These are phyloP conservation scores for Ustilago crameri DNA, from an alignment of 1,284 basidiomycete species.

Conservation along the genomic window DNA sequence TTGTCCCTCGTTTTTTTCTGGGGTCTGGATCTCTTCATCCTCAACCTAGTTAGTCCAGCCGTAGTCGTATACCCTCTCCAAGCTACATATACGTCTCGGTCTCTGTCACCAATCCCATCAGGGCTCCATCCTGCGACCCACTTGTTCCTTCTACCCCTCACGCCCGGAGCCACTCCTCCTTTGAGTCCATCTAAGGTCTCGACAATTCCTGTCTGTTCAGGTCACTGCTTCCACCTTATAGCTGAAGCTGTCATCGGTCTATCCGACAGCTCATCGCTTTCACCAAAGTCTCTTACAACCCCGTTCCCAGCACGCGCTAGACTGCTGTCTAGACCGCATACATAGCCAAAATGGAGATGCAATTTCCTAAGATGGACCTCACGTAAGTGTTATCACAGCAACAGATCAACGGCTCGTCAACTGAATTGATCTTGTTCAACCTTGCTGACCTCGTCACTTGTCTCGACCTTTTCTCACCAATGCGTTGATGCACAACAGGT, in stretches of 20 bases:
- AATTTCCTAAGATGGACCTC: conserved; percentile 39
- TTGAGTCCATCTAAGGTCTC: not conserved
- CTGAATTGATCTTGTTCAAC: not conserved
- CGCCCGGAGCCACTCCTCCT: not conserved
- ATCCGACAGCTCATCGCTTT: not conserved
- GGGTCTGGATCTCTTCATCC: conserved; percentile 1
- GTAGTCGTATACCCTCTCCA: not conserved
- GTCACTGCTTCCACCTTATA: not conserved
- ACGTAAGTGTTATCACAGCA: conserved; percentile 20
- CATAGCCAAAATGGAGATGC: conserved; percentile 26
- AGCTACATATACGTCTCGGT: conserved; percentile 5
- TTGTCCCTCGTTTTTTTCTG: conserved; percentile 1
- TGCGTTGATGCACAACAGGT: conserved; percentile 12
- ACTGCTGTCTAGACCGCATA: conserved; percentile 7
- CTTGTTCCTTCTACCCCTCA: not conserved
- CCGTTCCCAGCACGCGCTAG: not conserved
- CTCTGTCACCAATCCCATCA: not conserved
- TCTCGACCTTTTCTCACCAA: not conserved
- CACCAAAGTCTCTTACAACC: not conserved
- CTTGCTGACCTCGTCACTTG: not conserved
- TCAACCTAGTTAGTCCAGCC: too few relatives aligned
- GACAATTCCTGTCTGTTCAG: not conserved
- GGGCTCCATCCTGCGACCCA: not conserved
- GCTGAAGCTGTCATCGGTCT: conserved; percentile 9
- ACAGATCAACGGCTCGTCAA: not conserved